Evolutionary conservation across 1,139 yeast species (phyloP).

Genomic region (Groenewaldozyma sp.): DNA sequence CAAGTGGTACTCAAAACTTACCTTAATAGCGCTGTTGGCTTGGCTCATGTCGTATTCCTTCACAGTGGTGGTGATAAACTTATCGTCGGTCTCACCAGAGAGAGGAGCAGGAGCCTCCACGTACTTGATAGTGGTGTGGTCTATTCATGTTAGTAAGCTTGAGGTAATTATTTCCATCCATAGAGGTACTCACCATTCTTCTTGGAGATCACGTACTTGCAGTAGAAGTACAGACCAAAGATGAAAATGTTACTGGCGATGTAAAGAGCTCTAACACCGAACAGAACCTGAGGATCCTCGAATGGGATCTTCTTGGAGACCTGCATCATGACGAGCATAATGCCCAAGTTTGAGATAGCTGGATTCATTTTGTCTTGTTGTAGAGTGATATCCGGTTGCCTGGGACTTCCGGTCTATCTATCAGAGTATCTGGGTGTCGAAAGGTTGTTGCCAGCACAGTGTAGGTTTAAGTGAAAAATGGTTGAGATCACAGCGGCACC

Average conservation of each 20-base stretch:
- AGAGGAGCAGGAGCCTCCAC: slow-evolving; percentile 79
- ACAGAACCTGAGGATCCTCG: slow-evolving; percentile 69
- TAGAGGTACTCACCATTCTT: slow-evolving; percentile 50
- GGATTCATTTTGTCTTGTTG: slow-evolving; percentile 40
- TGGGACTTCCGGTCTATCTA: too few species aligned
- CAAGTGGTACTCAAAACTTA: slow-evolving; percentile 1
- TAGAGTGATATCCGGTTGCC: too few species aligned
- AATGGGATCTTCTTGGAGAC: slow-evolving; percentile 82
- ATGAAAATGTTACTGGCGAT: slow-evolving; percentile 57
- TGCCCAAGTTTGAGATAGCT: slow-evolving; percentile 71
- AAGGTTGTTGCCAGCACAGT: too few species aligned
- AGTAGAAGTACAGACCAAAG: slow-evolving; percentile 54
- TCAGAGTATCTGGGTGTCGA: too few species aligned
- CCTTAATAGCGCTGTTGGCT: slow-evolving; percentile 64
- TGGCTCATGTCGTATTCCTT: slow-evolving; percentile 91
- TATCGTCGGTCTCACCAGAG: slow-evolving; percentile 65
- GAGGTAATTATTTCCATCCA: not conserved
- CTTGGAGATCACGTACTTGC: slow-evolving; percentile 50
- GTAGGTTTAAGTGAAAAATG: too few species aligned
- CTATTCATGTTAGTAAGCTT: slow-evolving; percentile 17
- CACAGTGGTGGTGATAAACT: slow-evolving; percentile 78
- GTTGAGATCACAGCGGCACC: too few species aligned
- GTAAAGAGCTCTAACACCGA: slow-evolving; percentile 72
- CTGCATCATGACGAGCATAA: slow-evolving; percentile 98
- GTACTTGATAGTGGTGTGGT: slow-evolving; percentile 84